Conservation (phyloP, 2,329 filamentous ascomycete genomes). For the Dryadomyces sulphureus region DNA sequence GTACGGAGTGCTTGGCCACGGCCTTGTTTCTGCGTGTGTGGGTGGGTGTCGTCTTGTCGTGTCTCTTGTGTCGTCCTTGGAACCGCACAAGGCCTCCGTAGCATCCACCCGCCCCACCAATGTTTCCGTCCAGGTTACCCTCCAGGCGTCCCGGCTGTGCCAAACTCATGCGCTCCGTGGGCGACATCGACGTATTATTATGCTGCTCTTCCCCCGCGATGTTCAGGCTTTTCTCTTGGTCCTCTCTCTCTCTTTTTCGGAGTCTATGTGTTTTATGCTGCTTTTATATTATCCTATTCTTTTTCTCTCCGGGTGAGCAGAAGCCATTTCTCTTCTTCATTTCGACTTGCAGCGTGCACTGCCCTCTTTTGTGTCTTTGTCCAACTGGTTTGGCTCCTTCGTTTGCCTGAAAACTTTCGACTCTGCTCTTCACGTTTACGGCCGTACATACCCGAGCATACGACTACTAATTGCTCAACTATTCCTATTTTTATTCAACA, state of each 20-base stretch:
- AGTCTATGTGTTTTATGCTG: constrained; percentile 10
- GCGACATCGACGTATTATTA: constrained; percentile 19
- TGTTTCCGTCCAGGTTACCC: constrained; percentile 11
- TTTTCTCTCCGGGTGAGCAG: constrained; percentile 1
- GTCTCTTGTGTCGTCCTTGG: neutral
- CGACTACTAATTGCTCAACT: neutral
- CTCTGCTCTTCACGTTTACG: too few relatives aligned
- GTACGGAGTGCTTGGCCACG: neutral
- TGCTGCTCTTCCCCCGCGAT: constrained; percentile 16
- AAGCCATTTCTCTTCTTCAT: constrained; percentile 3
- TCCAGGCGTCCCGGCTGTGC: constrained; percentile 21
- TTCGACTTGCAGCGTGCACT: constrained; percentile 22
- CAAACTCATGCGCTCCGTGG: constrained; percentile 18
- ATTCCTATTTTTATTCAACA: neutral
- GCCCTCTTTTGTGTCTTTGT: constrained; percentile 21
- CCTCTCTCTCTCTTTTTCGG: constrained; percentile 11
- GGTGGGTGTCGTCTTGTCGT: too few relatives aligned
- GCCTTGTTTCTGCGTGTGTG: neutral
- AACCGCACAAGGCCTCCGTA: too few relatives aligned
- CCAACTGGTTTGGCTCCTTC: constrained; percentile 45
- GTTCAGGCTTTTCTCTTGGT: constrained; percentile 6
- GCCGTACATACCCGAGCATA: too few relatives aligned
- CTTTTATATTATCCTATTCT: constrained; percentile 8
- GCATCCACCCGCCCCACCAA: constrained; percentile 11
- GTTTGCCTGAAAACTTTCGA: too few relatives aligned